Evolutionary conservation across 2,329 filamentous ascomycete genomes (phyloP).

Genomic region (Penicillium verrucosum): DNA sequence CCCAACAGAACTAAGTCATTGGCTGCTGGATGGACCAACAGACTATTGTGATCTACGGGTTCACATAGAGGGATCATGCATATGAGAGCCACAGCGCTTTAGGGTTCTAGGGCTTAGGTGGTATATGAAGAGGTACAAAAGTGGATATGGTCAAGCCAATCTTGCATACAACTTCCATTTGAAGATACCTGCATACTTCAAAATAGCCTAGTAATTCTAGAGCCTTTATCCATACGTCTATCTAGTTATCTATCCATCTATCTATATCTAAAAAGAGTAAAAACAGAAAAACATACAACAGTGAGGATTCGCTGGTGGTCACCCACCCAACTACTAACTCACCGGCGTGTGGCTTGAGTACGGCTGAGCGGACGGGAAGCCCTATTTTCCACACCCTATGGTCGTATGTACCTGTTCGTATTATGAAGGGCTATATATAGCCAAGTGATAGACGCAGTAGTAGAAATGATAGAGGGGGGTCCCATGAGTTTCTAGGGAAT

Average conservation of each 20-base stretch:
- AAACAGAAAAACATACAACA: too few species aligned
- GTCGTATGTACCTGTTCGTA: too few species aligned
- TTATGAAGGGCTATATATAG: too few species aligned
- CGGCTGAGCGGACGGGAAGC: too few species aligned
- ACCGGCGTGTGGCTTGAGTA: too few species aligned
- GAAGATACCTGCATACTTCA: background rate
- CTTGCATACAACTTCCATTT: background rate
- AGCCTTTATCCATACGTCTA: background rate
- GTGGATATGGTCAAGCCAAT: background rate
- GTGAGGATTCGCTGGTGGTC: too few species aligned
- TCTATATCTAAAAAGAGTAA: background rate
- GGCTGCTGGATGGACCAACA: background rate
- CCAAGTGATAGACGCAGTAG: too few species aligned
- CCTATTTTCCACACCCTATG: too few species aligned
- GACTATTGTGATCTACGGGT: background rate
- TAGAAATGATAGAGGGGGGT: too few species aligned
- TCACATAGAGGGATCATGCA: background rate
- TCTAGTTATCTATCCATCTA: background rate
- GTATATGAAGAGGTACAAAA: background rate
- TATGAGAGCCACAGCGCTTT: background rate
- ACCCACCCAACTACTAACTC: too few species aligned
- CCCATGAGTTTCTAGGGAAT: too few species aligned
- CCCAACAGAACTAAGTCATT: background rate
- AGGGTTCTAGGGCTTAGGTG: background rate
- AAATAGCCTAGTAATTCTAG: background rate